Evolutionary conservation across 1,139 yeast species (phyloP).

Genomic region (Debaryomyces singareniensis): DNA sequence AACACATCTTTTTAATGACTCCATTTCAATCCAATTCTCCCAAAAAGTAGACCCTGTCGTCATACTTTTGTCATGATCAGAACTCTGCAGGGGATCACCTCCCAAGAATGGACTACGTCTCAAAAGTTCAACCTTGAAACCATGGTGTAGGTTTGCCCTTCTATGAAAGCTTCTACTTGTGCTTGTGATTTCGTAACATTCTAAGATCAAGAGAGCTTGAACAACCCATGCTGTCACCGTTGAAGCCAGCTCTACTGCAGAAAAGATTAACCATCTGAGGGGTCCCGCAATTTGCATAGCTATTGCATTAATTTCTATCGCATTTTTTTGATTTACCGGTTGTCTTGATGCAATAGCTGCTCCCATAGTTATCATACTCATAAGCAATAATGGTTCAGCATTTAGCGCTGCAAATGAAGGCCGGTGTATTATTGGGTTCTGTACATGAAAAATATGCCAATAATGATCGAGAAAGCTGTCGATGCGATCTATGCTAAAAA

Average conservation of each 20-base stretch:
- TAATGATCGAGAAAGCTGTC: conserved; percentile 27
- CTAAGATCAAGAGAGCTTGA: conserved; percentile 54
- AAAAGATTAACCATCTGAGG: conserved; percentile 54
- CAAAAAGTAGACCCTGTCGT: conserved; percentile 14
- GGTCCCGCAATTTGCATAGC: conserved; percentile 51
- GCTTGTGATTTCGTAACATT: conserved; percentile 49
- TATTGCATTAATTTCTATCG: neutral
- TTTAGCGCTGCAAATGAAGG: conserved; percentile 52
- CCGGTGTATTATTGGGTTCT: conserved; percentile 52
- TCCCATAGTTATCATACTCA: conserved; percentile 54
- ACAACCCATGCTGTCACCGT: conserved; percentile 59
- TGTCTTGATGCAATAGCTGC: conserved; percentile 27
- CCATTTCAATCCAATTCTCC: conserved; percentile 28
- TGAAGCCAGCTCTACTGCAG: conserved; percentile 44
- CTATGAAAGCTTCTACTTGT: conserved; percentile 53
- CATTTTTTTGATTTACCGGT: conserved; percentile 10
- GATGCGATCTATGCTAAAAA: conserved; percentile 19
- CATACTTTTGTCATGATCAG: conserved; percentile 9
- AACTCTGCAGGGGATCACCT: conserved; percentile 44
- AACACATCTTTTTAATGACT: conserved; percentile 26
- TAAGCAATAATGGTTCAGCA: conserved; percentile 46
- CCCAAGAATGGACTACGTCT: conserved; percentile 61
- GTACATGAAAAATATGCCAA: conserved; percentile 56
- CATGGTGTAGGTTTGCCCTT: conserved; percentile 68
- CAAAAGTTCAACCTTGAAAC: conserved; percentile 62